Conservation (phyloP, 176 grass and related monocot genomes). For the Themeda triandra region DNA sequence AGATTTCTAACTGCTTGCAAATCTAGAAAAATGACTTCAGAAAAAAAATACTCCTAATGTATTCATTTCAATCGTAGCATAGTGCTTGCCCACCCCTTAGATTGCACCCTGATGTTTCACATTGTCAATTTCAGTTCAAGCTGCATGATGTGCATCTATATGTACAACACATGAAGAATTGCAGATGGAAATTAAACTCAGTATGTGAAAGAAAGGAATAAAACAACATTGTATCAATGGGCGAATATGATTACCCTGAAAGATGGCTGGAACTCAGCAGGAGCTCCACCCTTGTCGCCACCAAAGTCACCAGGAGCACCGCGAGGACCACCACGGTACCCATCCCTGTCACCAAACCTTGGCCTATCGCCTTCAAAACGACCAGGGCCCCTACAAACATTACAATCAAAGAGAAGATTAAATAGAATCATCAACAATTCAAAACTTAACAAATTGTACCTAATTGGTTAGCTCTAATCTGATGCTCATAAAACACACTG, state of each 20-base stretch:
- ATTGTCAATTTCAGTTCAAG: background rate
- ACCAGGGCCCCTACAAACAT: slow-evolving; percentile 57
- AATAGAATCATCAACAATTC: background rate
- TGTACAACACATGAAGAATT: background rate
- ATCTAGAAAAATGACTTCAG: background rate
- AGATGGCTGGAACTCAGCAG: slow-evolving; percentile 83
- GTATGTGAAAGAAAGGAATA: background rate
- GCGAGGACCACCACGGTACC: slow-evolving; percentile 81
- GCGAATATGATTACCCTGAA: slow-evolving; percentile 60
- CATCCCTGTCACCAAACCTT: slow-evolving; percentile 90
- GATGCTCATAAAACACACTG: background rate
- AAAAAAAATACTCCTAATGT: background rate
- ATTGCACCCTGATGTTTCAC: background rate
- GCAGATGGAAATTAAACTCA: background rate
- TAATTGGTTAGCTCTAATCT: background rate
- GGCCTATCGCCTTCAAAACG: slow-evolving; percentile 87
- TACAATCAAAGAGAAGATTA: background rate
- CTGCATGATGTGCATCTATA: background rate
- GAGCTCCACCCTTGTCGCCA: slow-evolving; percentile 87
- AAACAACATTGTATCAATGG: background rate
- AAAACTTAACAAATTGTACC: background rate
- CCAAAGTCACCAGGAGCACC: slow-evolving; percentile 73
- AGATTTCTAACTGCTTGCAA: background rate
- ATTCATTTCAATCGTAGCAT: too few relatives aligned
- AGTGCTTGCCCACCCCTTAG: too few relatives aligned